A percentile compares a stretch with the other conserved stretches of the same genome.
Conservation (phyloP, 192 early-diverging fungal species). For the Pilaira anomala region DNA sequence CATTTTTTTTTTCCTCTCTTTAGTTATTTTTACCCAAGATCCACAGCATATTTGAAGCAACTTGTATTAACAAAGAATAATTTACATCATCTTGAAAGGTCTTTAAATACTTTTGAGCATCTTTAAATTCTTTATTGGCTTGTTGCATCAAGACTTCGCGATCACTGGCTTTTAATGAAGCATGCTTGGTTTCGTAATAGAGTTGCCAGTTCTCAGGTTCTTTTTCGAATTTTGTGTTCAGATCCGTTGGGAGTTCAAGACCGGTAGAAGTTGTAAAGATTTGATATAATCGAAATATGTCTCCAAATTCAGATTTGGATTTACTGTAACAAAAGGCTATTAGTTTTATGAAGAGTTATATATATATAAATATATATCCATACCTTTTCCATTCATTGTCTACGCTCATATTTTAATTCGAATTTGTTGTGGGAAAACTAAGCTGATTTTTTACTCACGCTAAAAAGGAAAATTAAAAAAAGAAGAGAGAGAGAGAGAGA, state of each 20-base stretch:
- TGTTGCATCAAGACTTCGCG: neutral
- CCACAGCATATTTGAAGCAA: constrained; percentile 10
- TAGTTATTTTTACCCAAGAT: neutral
- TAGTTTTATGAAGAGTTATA: too few species aligned
- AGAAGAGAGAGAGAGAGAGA: too few species aligned
- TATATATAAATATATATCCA: too few species aligned
- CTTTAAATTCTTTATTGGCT: neutral
- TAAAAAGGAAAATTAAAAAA: too few species aligned
- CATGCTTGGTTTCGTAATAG: neutral
- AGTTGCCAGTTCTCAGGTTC: neutral
- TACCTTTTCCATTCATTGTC: too few species aligned
- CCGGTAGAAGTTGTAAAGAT: constrained; percentile 2
- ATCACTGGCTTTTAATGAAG: neutral
- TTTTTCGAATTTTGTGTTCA: neutral
- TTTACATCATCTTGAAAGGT: neutral
- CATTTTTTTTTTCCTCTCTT: too few species aligned
- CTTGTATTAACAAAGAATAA: constrained; percentile 1
- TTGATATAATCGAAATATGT: constrained; percentile 3
- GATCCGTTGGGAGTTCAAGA: constrained; percentile 3
- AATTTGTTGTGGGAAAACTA: too few species aligned
- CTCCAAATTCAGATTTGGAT: constrained; percentile 1
- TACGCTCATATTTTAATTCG: too few species aligned
- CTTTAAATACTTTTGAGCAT: constrained; percentile 1
- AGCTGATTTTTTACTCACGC: too few species aligned
- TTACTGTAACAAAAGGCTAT: too few species aligned